Conservation (phyloP, 1,284 basidiomycete genomes). For the Stereum hirsutum region DNA sequence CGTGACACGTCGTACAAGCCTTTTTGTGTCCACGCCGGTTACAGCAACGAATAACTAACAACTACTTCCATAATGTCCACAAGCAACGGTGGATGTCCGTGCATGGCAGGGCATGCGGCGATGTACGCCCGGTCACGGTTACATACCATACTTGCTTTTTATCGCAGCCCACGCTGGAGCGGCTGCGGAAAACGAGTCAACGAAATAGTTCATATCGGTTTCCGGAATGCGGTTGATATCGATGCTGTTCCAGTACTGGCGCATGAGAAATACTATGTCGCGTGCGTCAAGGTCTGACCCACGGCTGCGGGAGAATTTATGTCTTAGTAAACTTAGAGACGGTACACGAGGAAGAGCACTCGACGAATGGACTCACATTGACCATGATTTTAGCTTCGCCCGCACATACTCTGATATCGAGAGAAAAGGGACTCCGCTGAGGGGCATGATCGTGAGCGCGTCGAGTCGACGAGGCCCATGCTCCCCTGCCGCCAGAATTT, state of each 20-base stretch:
- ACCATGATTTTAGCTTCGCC: conserved; percentile 71
- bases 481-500: conserved; percentile 73
- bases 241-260: conserved; percentile 65
- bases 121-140: too few relatives aligned
- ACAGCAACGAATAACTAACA: too few relatives aligned
- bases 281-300: conserved; percentile 59
- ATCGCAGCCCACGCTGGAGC: conserved; percentile 61
- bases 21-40: too few relatives aligned
- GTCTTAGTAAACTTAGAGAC: conserved; percentile 9
- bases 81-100: too few relatives aligned
- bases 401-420: conserved; percentile 72
- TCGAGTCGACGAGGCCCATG: conserved; percentile 68
- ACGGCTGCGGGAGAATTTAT: conserved; percentile 22
- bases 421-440: conserved; percentile 65
- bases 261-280: conserved; percentile 59
- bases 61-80: too few relatives aligned
- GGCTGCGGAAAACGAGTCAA: conserved; percentile 40
- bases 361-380: conserved; percentile 30
- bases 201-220: conserved; percentile 70
- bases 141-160: conserved; percentile 56
- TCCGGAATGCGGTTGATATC: conserved; percentile 77
- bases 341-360: background rate
- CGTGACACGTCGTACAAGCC: too few relatives aligned
- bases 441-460: conserved; percentile 47
- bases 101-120: too few relatives aligned